Percentiles rank a stretch among this genome's conserved stretches.
These are phyloP conservation scores for Bolboschoenus planiculmis DNA, from an alignment of 176 grass and related monocot species.

Conservation along the genomic window DNA sequence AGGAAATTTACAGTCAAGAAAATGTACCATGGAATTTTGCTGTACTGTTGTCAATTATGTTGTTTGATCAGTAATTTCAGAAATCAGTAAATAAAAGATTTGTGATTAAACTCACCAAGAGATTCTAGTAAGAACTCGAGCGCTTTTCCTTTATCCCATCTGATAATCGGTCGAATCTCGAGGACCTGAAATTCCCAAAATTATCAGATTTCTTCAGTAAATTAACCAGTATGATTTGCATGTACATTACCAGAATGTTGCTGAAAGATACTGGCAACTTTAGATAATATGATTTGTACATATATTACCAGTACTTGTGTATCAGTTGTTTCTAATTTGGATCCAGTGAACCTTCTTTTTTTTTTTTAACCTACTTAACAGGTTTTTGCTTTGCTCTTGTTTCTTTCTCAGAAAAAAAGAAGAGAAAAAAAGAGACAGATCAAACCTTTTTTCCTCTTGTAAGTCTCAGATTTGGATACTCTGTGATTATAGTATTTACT, in stretches of 20 bases:
- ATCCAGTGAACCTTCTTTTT: neutral
- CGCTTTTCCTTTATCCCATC: slow-evolving; percentile 81
- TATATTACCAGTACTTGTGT: no score
- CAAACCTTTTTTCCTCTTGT: slow-evolving; percentile 57
- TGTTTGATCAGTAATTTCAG: neutral
- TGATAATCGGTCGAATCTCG: slow-evolving; percentile 50
- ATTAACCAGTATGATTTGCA: neutral
- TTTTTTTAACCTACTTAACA: neutral
- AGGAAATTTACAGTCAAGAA: neutral
- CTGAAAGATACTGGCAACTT: neutral
- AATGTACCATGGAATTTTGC: neutral
- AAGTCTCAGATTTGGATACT: slow-evolving; percentile 43
- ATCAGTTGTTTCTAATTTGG: neutral
- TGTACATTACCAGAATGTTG: neutral
- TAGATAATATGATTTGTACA: no score
- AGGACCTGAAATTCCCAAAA: slow-evolving; percentile 29
- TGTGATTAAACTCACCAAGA: slow-evolving; percentile 22
- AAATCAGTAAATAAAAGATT: no score
- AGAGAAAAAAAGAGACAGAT: neutral
- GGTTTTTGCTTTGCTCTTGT: neutral
- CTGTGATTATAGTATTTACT: slow-evolving; percentile 42
- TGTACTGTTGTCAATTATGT: neutral
- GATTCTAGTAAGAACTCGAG: slow-evolving; percentile 58
- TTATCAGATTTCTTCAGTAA: neutral
- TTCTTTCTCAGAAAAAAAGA: neutral